A percentile compares a stretch with the other conserved stretches of the same genome.
Evolutionary conservation across 495 filamentous ascomycete species (phyloP).

Genomic region (Neurospora sp.): DNA sequence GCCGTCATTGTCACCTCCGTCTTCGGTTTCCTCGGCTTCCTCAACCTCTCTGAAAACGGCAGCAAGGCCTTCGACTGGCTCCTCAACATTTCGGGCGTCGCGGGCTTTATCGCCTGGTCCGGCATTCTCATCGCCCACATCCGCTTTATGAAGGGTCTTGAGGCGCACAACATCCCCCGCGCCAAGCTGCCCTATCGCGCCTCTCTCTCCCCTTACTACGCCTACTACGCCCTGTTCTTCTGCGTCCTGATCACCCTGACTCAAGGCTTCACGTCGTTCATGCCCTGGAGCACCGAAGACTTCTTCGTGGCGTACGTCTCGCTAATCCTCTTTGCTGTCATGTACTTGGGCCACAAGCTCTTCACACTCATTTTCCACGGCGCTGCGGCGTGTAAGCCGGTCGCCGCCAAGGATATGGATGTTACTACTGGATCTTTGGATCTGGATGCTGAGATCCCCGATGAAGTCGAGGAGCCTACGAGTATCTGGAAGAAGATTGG

Average conservation of each 20-base stretch:
- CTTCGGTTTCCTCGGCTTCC: slow-evolving; percentile 43
- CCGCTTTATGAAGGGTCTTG: slow-evolving; percentile 49
- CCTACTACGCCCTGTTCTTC: slow-evolving; percentile 53
- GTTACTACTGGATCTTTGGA: neutral
- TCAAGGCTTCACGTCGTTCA: slow-evolving; percentile 61
- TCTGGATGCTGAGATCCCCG: neutral
- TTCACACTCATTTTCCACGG: neutral
- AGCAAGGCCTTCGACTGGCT: slow-evolving; percentile 48
- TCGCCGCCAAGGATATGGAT: neutral
- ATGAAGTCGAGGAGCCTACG: neutral
- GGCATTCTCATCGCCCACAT: slow-evolving; percentile 51
- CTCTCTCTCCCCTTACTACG: slow-evolving; percentile 47
- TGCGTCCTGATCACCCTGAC: slow-evolving; percentile 55
- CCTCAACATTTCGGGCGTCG: slow-evolving; percentile 53
- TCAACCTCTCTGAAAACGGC: slow-evolving; percentile 40
- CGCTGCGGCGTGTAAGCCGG: neutral
- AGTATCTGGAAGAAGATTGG: neutral
- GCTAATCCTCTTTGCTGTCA: slow-evolving; percentile 49
- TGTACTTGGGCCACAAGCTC: slow-evolving; percentile 52
- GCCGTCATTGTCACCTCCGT: slow-evolving; percentile 31
- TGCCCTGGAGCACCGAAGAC: slow-evolving; percentile 45
- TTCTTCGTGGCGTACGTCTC: slow-evolving; percentile 57
- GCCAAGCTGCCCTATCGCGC: slow-evolving; percentile 46
- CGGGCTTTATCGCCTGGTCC: slow-evolving; percentile 59
- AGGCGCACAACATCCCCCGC: slow-evolving; percentile 46